Conservation (phyloP, 2,329 filamentous ascomycete genomes). For the Colletotrichum noveboracense region DNA sequence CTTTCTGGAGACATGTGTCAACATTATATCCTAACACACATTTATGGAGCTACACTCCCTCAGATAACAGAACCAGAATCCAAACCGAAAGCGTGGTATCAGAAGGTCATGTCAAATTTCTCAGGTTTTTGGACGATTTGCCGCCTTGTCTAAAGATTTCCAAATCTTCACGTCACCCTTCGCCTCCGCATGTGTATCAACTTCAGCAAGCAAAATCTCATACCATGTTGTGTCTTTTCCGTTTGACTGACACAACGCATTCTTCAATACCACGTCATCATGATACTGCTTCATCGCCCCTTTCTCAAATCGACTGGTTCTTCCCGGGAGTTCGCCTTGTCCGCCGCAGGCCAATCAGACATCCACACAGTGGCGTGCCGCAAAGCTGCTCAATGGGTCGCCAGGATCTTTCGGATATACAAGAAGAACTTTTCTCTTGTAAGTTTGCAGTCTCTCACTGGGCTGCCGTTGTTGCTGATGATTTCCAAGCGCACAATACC, state of each 20-base stretch:
- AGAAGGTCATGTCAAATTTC: not conserved
- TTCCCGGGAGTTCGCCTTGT: not conserved
- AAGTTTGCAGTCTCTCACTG: not conserved
- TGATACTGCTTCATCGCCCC: not conserved
- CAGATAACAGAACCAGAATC: accelerated
- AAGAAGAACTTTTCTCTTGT: not conserved
- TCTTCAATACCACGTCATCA: not conserved
- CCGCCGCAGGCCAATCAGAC: not conserved
- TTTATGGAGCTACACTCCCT: not conserved
- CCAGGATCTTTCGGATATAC: not conserved
- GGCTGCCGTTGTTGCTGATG: accelerated
- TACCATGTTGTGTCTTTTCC: accelerated
- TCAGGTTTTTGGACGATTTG: not conserved
- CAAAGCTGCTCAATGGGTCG: not conserved
- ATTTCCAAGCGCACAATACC: not conserved
- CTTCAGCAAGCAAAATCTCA: not conserved
- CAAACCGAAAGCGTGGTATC: not conserved
- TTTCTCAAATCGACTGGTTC: not conserved
- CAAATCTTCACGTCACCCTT: not conserved
- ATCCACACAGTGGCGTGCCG: not conserved
- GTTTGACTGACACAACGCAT: not conserved
- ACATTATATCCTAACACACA: not conserved
- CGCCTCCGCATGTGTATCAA: not conserved
- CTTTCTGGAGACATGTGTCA: not conserved
- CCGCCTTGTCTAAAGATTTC: not conserved